Evolutionary conservation across 1,139 yeast genomes (phyloP).

Genomic region (Wickerhamomyces sp.): DNA sequence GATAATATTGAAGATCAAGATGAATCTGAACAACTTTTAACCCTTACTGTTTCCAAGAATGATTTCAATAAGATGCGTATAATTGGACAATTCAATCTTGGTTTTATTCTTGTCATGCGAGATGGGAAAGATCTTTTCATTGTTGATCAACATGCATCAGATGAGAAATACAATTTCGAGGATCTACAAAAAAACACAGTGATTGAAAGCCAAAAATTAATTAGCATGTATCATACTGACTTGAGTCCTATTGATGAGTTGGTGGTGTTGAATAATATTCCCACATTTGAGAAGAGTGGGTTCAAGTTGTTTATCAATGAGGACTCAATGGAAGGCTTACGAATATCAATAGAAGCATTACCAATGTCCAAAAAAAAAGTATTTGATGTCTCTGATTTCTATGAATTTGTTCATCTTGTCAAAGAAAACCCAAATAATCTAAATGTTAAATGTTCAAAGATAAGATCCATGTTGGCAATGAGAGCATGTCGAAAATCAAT

Average conservation of each 20-base stretch:
- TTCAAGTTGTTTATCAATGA: slow-evolving; percentile 53
- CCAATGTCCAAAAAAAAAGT: slow-evolving; percentile 71
- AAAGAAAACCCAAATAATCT: slow-evolving; percentile 38
- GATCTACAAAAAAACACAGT: slow-evolving; percentile 47
- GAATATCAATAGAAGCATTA: slow-evolving; percentile 51
- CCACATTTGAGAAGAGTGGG: slow-evolving; percentile 67
- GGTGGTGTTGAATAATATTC: slow-evolving; percentile 52
- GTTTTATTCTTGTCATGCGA: slow-evolving; percentile 73
- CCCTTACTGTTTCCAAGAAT: slow-evolving; percentile 51
- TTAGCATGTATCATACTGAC: slow-evolving; percentile 59
- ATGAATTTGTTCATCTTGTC: slow-evolving; percentile 66
- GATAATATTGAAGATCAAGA: slow-evolving; percentile 34
- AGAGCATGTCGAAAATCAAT: slow-evolving; percentile 91
- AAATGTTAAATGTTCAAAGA: slow-evolving; percentile 63
- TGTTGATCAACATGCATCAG: slow-evolving; percentile 96
- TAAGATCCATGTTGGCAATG: slow-evolving; percentile 83
- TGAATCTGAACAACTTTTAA: slow-evolving; percentile 49
- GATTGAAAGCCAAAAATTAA: slow-evolving; percentile 66
- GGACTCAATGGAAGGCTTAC: slow-evolving; percentile 48
- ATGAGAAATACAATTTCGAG: slow-evolving; percentile 90
- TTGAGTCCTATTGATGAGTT: slow-evolving; percentile 77
- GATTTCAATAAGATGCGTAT: slow-evolving; percentile 71
- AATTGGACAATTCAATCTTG: slow-evolving; percentile 90
- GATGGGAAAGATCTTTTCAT: slow-evolving; percentile 61
- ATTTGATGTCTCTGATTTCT: slow-evolving; percentile 65